Evolutionary conservation across 2,329 filamentous ascomycete genomes (phyloP).

Genomic region (Beauveria varroae): DNA sequence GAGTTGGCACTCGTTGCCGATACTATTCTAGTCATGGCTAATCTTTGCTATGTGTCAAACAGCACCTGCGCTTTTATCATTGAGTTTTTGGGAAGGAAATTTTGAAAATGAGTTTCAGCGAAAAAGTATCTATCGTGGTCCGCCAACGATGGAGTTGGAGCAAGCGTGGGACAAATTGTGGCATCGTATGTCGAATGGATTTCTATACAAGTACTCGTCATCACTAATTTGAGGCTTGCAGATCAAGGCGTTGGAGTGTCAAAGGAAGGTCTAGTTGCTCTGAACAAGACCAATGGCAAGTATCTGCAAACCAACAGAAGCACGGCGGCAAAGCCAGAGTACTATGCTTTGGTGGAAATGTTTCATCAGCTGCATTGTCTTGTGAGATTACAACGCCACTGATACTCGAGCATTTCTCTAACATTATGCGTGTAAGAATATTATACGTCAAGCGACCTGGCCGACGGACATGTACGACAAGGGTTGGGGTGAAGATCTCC

Average conservation of each 20-base stretch:
- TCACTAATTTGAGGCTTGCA: not conserved
- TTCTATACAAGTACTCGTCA: not conserved
- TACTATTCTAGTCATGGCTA: not conserved
- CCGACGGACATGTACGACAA: not conserved
- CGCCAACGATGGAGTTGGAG: not conserved
- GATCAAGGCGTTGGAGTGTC: constrained; percentile 4
- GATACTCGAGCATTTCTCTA: not conserved
- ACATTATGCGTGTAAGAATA: constrained; percentile 6
- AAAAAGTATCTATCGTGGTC: constrained; percentile 4
- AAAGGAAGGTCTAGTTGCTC: not conserved
- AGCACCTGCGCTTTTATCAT: not conserved
- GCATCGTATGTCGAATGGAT: not conserved
- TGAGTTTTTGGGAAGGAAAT: constrained; percentile 4
- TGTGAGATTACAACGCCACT: not conserved
- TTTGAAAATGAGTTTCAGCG: constrained; percentile 1
- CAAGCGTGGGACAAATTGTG: constrained; percentile 8
- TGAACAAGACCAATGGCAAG: constrained; percentile 1
- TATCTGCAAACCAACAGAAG: not conserved
- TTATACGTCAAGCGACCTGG: constrained; percentile 13
- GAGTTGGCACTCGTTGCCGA: not conserved
- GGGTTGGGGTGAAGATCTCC: not conserved
- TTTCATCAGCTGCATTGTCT: constrained; percentile 15
- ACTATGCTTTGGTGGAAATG: constrained; percentile 12
- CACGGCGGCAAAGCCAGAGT: not conserved
- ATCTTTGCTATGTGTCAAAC: not conserved